These are phyloP conservation scores for Penicillium oxalicum DNA, from an alignment of 2,329 filamentous ascomycete genomes.

Conservation along the genomic window DNA sequence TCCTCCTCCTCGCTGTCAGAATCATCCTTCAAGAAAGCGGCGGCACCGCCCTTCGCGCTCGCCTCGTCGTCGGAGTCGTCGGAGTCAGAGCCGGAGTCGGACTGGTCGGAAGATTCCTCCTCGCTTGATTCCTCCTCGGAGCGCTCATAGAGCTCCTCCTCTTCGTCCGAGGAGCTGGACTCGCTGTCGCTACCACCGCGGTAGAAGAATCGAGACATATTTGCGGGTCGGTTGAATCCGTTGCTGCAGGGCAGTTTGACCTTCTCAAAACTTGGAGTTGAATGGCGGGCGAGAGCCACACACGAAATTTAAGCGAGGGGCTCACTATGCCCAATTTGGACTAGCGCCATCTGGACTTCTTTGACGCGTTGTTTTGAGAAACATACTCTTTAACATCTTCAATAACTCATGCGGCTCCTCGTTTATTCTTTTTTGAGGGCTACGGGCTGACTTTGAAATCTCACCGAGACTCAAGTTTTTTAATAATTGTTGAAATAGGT, in stretches of 20 bases:
- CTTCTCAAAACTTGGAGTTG: conserved; percentile 22
- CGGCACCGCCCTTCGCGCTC: conserved; percentile 65
- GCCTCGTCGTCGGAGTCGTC: conserved; percentile 46
- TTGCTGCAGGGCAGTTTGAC: conserved; percentile 19
- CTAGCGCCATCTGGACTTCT: conserved; percentile 8
- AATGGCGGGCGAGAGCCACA: conserved; percentile 30
- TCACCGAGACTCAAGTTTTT: too few species aligned
- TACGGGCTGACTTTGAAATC: too few species aligned
- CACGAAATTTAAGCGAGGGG: conserved; percentile 44
- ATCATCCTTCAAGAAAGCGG: conserved; percentile 73
- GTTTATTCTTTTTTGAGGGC: neutral
- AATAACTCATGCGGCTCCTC: neutral
- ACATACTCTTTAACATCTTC: neutral
- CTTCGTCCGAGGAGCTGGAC: conserved; percentile 87
- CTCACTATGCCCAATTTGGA: conserved; percentile 32
- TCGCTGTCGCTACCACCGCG: conserved; percentile 93
- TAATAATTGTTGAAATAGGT: too few species aligned
- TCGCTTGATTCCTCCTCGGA: conserved; percentile 58
- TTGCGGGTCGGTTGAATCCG: conserved; percentile 36
- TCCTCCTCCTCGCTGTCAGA: conserved; percentile 76
- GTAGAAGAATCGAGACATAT: conserved; percentile 96
- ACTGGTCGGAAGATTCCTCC: conserved; percentile 49
- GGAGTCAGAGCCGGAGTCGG: conserved; percentile 51
- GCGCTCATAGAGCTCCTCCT: conserved; percentile 76
- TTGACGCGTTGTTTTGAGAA: conserved; percentile 1